A percentile compares a stretch with the other conserved stretches of the same genome.
Evolutionary conservation across 108 stramenopile species (phyloP).

Genomic region (Nitzschia sp.): DNA sequence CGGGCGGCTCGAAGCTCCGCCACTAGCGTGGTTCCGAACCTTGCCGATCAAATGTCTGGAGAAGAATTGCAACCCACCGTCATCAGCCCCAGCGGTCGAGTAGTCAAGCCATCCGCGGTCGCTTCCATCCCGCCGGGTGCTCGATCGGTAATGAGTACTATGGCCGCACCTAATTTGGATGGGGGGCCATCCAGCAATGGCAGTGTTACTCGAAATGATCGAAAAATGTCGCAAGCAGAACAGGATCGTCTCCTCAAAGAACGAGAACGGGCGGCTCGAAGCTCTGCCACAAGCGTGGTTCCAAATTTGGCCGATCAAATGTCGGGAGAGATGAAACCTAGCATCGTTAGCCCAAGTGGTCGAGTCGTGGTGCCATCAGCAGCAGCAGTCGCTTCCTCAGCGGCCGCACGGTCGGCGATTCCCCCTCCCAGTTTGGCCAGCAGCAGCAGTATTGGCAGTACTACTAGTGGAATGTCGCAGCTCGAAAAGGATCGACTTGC

Average conservation of each 20-base stretch:
- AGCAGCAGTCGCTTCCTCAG: too few species aligned
- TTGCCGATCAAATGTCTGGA: not conserved
- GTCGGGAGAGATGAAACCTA: not conserved
- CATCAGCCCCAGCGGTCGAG: not conserved
- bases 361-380: too few species aligned
- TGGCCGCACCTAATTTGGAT: too few species aligned
- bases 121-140: too few species aligned
- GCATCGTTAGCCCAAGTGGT: not conserved
- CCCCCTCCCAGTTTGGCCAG: too few species aligned
- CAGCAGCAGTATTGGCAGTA: too few species aligned
- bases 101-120: too few species aligned
- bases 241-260: not conserved
- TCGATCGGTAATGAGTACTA: too few species aligned
- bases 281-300: not conserved
- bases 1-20: not conserved
- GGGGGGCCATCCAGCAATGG: too few species aligned
- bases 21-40: not conserved
- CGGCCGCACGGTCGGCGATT: too few species aligned
- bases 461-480: too few species aligned
- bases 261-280: constrained; percentile 3
- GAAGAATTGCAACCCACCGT: not conserved
- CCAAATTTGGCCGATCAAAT: not conserved
- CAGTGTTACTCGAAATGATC: too few species aligned
- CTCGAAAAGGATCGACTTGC: not conserved
- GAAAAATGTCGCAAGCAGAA: not conserved